phyloP scores from a whole-genome alignment of 2,329 filamentous ascomycete species.

The Trichoderma harzianum region DNA sequence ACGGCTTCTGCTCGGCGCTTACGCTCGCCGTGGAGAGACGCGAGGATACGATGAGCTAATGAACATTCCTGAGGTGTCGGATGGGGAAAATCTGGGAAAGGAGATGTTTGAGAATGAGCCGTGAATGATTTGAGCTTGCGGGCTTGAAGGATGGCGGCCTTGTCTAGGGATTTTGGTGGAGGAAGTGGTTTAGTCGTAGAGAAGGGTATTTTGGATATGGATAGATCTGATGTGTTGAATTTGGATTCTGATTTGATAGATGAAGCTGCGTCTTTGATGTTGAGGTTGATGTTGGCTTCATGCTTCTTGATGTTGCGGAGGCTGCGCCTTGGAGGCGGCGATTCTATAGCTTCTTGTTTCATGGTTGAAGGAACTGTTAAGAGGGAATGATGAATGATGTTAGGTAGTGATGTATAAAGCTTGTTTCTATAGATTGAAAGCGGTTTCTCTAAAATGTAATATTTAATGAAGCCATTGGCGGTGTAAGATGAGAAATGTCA shows the following conservation, averaged over 20 bases:
- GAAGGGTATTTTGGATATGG: not conserved
- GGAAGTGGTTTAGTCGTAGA: not conserved
- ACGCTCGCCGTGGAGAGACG: conserved; percentile 62
- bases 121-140: conserved; percentile 44
- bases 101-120: conserved; percentile 44
- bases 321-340: conserved; percentile 15
- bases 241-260: not conserved
- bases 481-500: not conserved
- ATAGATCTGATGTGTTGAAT: not conserved
- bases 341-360: not conserved
- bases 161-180: conserved; percentile 13
- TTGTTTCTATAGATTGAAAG: not conserved
- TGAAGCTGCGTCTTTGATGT: not conserved
- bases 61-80: conserved; percentile 67
- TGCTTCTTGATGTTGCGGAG: conserved; percentile 13
- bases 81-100: conserved; percentile 64
- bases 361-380: not conserved
- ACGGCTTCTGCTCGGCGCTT: conserved; percentile 55
- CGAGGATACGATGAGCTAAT: conserved; percentile 63
- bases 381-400: no score
- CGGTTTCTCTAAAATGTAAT: not conserved
- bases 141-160: conserved; percentile 32
- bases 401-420: no score
- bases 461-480: not conserved
- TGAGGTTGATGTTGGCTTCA: not conserved